phyloP scores from a whole-genome alignment of 1,284 basidiomycete genomes.

The Ceratobasidium sp. region DNA sequence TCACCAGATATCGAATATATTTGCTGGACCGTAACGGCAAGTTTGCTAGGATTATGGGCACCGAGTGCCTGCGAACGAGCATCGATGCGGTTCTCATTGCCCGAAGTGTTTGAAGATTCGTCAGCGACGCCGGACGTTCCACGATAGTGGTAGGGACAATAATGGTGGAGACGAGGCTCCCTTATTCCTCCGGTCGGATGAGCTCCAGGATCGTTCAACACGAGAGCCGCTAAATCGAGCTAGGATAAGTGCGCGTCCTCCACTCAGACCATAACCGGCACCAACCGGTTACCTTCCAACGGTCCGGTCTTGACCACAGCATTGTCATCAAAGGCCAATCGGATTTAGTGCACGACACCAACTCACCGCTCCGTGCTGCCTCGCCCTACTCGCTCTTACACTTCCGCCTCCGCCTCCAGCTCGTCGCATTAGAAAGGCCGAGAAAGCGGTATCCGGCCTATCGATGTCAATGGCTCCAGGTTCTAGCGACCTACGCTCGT shows the following conservation, averaged over 20 bases:
- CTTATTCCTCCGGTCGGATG: background rate
- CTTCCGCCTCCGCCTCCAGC: background rate
- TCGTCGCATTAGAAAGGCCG: background rate
- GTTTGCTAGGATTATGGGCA: too few species aligned
- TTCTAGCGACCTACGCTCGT: background rate
- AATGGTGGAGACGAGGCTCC: background rate
- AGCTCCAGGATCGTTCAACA: background rate
- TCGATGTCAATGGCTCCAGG: background rate
- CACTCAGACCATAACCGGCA: background rate
- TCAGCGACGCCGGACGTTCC: background rate
- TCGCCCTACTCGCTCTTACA: background rate
- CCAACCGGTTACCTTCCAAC: background rate
- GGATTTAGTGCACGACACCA: background rate
- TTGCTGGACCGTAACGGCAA: too few species aligned
- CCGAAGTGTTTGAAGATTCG: too few species aligned
- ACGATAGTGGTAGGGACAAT: background rate
- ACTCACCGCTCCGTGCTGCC: constrained; percentile 13
- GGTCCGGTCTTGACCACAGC: background rate
- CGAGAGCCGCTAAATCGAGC: background rate
- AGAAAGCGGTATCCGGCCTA: background rate
- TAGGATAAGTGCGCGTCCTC: too few species aligned
- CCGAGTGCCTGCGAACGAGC: too few species aligned
- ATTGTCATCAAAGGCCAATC: background rate
- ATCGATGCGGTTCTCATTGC: too few species aligned
- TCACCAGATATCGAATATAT: background rate